A percentile compares a stretch with the other conserved stretches of the same genome.
Conservation (phyloP, 2,329 filamentous ascomycete species). For the Mycosphaerella sp. region DNA sequence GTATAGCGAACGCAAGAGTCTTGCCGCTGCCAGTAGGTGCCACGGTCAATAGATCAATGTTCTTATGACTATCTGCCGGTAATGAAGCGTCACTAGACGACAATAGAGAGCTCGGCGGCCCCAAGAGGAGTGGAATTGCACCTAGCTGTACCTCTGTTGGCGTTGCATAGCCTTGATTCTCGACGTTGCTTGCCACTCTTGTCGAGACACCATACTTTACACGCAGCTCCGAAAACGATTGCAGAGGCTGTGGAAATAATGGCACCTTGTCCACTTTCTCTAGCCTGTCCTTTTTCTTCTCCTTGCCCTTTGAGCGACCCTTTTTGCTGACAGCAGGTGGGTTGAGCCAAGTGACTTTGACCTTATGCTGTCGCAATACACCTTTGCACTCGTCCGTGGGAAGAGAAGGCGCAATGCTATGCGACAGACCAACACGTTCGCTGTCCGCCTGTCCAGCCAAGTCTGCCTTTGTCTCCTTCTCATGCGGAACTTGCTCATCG, state of each 20-base stretch:
- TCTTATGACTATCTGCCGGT: slow-evolving; percentile 20
- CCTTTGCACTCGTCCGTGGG: slow-evolving; percentile 26
- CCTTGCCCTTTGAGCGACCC: slow-evolving; percentile 42
- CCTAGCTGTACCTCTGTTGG: slow-evolving; percentile 94
- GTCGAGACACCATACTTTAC: slow-evolving; percentile 66
- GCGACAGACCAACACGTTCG: neutral
- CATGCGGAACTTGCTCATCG: neutral
- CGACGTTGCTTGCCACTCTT: slow-evolving; percentile 69
- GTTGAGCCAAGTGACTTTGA: slow-evolving; percentile 32
- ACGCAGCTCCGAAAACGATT: slow-evolving; percentile 67
- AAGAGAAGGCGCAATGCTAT: neutral
- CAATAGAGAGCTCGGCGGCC: slow-evolving; percentile 45
- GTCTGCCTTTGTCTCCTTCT: neutral
- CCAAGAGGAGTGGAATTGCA: slow-evolving; percentile 70
- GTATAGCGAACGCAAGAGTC: slow-evolving; percentile 87
- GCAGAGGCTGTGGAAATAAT: slow-evolving; percentile 73
- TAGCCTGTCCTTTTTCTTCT: slow-evolving; percentile 34
- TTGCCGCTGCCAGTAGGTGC: slow-evolving; percentile 96
- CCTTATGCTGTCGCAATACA: slow-evolving; percentile 33
- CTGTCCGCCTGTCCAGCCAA: neutral
- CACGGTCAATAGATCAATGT: slow-evolving; percentile 73
- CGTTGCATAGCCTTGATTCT: slow-evolving; percentile 74
- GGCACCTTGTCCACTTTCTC: slow-evolving; percentile 46
- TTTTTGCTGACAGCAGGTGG: slow-evolving; percentile 35
- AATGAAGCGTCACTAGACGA: slow-evolving; percentile 33